Evolutionary conservation across 257 asterid species (phyloP), one percentile per base, ranked within the genome.

Genomic region (Avicennia marina): DNA sequence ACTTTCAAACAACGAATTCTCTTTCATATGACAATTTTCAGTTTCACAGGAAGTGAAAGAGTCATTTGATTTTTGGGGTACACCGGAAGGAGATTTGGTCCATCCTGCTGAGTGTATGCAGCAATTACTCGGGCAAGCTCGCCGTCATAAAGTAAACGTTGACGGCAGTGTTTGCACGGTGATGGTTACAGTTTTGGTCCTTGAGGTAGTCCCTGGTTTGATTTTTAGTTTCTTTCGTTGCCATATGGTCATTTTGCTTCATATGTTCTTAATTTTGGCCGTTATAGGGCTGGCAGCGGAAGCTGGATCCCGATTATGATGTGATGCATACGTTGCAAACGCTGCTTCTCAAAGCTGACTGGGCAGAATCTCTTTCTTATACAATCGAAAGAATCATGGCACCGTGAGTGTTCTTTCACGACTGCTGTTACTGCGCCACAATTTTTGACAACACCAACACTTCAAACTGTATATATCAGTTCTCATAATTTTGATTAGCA

Each of bases 81-180:
- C 96, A 7, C 72, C 76, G 1, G 95, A 85, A 77, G 98, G 98
- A 38, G 95, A 84, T 67, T 22, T 79, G 40, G 80, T 87, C 65
- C 98, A 87, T 73, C 98, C 95, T 18, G 96, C 86, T 2, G 98
- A 90, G 63, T 90, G 98, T 79, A 87, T 90, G 87, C 87, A 71
- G 9, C 91, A 87, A 32, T 52, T 90, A 71, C 94, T 90, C 15
- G 98, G 87, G 75, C 72, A 85, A 78, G 96, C 87, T 44, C 75
- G 98, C 63, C 96, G 76, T 33, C 94, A 90, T 60, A 81, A 63
- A 82, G 98, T 91, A 39, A 91, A 91, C 52, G 71, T 91, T 13
- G 98, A 91, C 74, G 97, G 98, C 75, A 91, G 86, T 58, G 94
- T 91, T 47, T 81, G 94, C 84, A 84, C 98, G 10, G 98, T 82